These are phyloP conservation scores for Paecilomyces sp. DNA, from an alignment of 2,329 filamentous ascomycete genomes.

Conservation along the genomic window DNA sequence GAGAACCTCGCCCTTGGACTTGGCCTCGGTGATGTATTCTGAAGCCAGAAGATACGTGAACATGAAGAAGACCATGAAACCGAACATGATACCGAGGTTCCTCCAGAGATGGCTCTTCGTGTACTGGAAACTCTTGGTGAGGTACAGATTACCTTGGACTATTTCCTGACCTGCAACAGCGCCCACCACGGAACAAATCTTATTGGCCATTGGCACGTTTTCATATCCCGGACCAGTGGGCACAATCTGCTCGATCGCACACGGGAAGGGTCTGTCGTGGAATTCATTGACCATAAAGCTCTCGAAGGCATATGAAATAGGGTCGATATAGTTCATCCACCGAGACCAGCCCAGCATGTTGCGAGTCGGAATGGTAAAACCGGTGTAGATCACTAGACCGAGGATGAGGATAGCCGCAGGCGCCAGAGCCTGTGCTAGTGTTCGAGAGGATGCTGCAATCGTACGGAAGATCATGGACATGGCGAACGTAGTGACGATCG, in stretches of 20 bases:
- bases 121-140: slow-evolving; percentile 51
- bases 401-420: slow-evolving; percentile 24
- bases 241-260: slow-evolving; percentile 13
- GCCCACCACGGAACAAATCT: slow-evolving; percentile 15
- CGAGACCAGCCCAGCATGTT: slow-evolving; percentile 45
- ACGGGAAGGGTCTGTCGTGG: slow-evolving; percentile 20
- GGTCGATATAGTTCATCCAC: slow-evolving; percentile 30
- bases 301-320: slow-evolving; percentile 25
- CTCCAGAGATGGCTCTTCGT: slow-evolving; percentile 54
- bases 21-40: slow-evolving; percentile 49
- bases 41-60: slow-evolving; percentile 49
- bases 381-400: slow-evolving; percentile 26
- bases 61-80: slow-evolving; percentile 54
- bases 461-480: slow-evolving; percentile 80
- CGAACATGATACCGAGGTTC: slow-evolving; percentile 62
- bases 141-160: slow-evolving; percentile 50
- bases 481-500: slow-evolving; percentile 55
- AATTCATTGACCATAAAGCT: slow-evolving; percentile 24
- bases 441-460: slow-evolving; percentile 52
- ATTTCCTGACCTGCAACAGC: slow-evolving; percentile 9
- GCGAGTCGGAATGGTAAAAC: slow-evolving; percentile 32
- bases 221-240: slow-evolving; percentile 15
- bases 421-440: slow-evolving; percentile 47
- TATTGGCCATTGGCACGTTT: slow-evolving; percentile 14
- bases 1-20: slow-evolving; percentile 67